Conservation (phyloP, 495 filamentous ascomycete species). For the Penicillium roqueforti region DNA sequence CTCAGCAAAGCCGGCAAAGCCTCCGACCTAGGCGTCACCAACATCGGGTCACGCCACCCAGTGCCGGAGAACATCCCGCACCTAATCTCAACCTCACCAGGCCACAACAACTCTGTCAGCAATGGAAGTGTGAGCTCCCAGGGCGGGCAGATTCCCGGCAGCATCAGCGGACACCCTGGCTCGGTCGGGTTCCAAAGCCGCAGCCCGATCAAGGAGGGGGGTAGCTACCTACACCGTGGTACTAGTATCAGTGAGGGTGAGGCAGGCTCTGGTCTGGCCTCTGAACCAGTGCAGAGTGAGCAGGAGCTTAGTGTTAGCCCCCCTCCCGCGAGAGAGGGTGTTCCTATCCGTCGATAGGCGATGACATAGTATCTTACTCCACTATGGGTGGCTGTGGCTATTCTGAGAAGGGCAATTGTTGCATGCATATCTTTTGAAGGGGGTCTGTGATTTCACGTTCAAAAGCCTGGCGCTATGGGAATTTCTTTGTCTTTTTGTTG, state of each 20-base stretch:
- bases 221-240: conserved; percentile 71
- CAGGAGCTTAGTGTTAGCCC: conserved; percentile 43
- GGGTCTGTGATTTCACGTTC: conserved; percentile 20
- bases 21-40: conserved; percentile 87
- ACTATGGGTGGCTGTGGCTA: not conserved
- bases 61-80: conserved; percentile 96
- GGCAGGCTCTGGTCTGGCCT: conserved; percentile 21
- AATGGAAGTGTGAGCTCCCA: conserved; percentile 39
- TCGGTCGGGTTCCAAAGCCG: conserved; percentile 55
- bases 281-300: conserved; percentile 24
- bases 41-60: conserved; percentile 89
- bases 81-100: conserved; percentile 69
- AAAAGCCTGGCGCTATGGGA: conserved; percentile 46
- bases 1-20: conserved; percentile 98
- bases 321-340: conserved; percentile 48
- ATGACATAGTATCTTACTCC: not conserved
- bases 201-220: conserved; percentile 79
- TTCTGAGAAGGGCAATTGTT: not conserved
- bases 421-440: conserved; percentile 14
- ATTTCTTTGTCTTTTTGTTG: conserved; percentile 12
- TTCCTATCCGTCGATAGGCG: conserved; percentile 57
- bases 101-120: conserved; percentile 43
- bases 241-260: conserved; percentile 67
- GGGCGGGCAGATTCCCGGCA: conserved; percentile 40
- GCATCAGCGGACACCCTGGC: conserved; percentile 44